Evolutionary conservation across 2,329 filamentous ascomycete species (phyloP), one percentile per base, ranked within the genome.

Genomic region (Hymenoscyphus linearis): DNA sequence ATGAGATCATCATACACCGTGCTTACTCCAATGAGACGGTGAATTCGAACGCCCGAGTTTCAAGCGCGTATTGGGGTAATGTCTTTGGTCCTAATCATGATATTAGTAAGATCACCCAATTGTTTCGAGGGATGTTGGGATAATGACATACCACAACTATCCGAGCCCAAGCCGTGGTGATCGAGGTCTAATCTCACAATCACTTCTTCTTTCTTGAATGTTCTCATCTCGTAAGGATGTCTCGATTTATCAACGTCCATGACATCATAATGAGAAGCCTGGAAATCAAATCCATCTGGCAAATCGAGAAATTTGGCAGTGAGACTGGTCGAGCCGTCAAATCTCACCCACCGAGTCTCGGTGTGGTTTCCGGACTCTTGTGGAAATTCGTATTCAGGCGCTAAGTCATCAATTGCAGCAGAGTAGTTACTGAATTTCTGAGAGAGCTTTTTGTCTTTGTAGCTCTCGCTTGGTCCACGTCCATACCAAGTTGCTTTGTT

Each of bases 341-440:
- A 61, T 14, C 74, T 73, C 3, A 88, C 72, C 81, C 84, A 89
- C 6, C 82, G 76, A 0, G 81, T 82, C 36, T 83, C 83, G 59
- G 82, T 83, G 14, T 83, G 77, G 70, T 89, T 90, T 0, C 85
- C 84, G 58, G 81, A 84, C 67, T 90, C 87, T 70, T 90, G 87
- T 0, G 87, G 87, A 25, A 85, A 84, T 18, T 90, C 87, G 68
- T 88, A 89, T 44, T 82, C 77, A 2, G 81, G 77, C 70, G 80
- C 82, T 0, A 89, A 74, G 0, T 79, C 75, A 54, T 82, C 79
- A 1, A 85, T 74, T 1, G 65, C 68, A 7, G 71, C 67, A 2
- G 76, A 75, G 73, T 79, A 85, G 52, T 79, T 80, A 10, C 84
- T 85, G 3, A 88, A 73, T 1, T 74, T 73, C 68, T 89, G 85